A percentile compares a stretch with the other conserved stretches of the same genome.
phyloP scores from a whole-genome alignment of 129 eudicot genomes.

The Solidago caesia region DNA sequence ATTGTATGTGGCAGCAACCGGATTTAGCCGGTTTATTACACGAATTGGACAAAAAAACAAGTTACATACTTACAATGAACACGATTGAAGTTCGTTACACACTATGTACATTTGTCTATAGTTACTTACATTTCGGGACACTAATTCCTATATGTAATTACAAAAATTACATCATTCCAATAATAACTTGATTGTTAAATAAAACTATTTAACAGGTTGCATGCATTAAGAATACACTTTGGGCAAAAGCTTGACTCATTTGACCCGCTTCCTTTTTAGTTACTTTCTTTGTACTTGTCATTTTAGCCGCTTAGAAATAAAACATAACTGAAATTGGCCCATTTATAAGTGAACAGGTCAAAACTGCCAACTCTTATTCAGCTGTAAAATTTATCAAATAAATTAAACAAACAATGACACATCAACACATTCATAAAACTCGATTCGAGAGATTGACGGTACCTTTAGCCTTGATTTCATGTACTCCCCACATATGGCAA shows the following conservation, averaged over 20 bases:
- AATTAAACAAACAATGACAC: not conserved
- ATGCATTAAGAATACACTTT: not conserved
- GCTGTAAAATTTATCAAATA: not conserved
- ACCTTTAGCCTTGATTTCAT: slow-evolving; percentile 92
- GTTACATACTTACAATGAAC: too few species aligned
- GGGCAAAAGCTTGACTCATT: not conserved
- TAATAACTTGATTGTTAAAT: not conserved
- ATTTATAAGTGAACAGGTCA: too few species aligned
- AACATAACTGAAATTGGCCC: not conserved
- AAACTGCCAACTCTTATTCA: not conserved
- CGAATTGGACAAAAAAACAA: too few species aligned
- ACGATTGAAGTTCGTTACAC: too few species aligned
- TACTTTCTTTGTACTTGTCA: not conserved
- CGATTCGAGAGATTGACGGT: slow-evolving; percentile 10
- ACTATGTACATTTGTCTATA: too few species aligned
- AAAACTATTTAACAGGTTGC: not conserved
- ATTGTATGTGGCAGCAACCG: too few species aligned
- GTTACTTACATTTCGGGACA: too few species aligned
- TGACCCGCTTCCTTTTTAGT: not conserved
- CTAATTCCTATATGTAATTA: not conserved
- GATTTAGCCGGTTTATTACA: too few species aligned
- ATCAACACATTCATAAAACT: slow-evolving; percentile 1
- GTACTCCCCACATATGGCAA: slow-evolving; percentile 95
- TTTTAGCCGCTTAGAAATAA: not conserved
- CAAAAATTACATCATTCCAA: not conserved